Percentiles rank a stretch among this genome's conserved stretches.
Conservation (phyloP, 202 grass and related monocot genomes). For the Zizania palustris region DNA sequence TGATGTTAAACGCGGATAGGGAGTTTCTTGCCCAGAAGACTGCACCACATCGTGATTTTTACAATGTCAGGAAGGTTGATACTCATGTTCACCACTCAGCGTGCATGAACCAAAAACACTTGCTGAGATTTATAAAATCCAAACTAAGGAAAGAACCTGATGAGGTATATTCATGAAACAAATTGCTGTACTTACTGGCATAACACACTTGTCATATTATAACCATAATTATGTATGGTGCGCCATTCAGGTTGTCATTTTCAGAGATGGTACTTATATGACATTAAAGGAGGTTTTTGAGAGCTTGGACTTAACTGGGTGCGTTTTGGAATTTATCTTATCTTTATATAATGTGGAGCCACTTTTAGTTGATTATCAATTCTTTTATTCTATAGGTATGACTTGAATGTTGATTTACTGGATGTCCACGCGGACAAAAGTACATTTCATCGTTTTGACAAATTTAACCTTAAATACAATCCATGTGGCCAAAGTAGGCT, state of each 20-base stretch:
- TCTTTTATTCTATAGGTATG: conserved; percentile 64
- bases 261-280: conserved; percentile 98
- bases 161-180: conserved; percentile 61
- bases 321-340: conserved; percentile 37
- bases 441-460: conserved; percentile 99
- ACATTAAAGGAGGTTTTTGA: conserved; percentile 98
- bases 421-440: conserved; percentile 99
- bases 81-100: conserved; percentile 99
- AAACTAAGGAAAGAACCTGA: conserved; percentile 98
- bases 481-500: conserved; percentile 97
- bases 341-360: conserved; percentile 31
- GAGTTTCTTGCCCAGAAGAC: conserved; percentile 98
- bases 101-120: conserved; percentile 99
- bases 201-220: conserved; percentile 24
- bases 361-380: conserved; percentile 37
- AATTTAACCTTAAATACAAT: conserved; percentile 99
- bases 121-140: conserved; percentile 91
- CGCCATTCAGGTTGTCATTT: conserved; percentile 91
- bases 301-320: conserved; percentile 98
- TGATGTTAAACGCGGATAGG: conserved; percentile 92
- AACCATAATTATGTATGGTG: conserved; percentile 36
- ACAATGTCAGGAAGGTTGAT: conserved; percentile 99
- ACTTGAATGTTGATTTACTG: conserved; percentile 96
- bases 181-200: background rate
- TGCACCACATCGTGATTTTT: conserved; percentile 98